phyloP scores from a whole-genome alignment of 225 moss, liverwort and hornwort species.

The Rhytidiadelphus loreus region DNA sequence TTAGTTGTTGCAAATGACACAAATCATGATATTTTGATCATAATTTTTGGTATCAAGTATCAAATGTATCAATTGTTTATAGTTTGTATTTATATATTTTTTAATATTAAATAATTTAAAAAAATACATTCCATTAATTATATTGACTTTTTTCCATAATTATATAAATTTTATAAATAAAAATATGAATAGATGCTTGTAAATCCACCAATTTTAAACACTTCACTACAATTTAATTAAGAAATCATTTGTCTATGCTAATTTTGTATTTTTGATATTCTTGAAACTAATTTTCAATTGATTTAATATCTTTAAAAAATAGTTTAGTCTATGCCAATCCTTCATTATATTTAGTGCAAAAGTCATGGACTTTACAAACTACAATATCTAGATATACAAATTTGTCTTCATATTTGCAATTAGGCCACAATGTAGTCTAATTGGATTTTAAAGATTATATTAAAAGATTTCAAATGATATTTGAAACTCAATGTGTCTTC shows the following conservation, averaged over 20 bases:
- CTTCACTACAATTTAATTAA: not conserved
- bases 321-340: accelerated
- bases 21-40: not conserved
- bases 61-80: too few species aligned
- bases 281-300: not conserved
- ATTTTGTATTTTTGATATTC: not conserved
- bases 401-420: not conserved
- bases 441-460: not conserved
- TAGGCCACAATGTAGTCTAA: too few species aligned
- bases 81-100: not conserved
- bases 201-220: too few species aligned
- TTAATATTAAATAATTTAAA: too few species aligned
- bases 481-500: accelerated
- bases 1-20: not conserved
- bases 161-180: too few species aligned
- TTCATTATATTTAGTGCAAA: not conserved
- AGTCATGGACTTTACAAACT: not conserved
- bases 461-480: not conserved
- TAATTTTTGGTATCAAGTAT: not conserved
- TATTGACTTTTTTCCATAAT: not conserved
- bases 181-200: not conserved
- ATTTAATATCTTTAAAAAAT: not conserved
- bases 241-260: too few species aligned
- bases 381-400: accelerated
- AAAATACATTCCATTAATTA: accelerated